These are phyloP conservation scores for Ganoderma boninense DNA, from an alignment of 1,284 basidiomycete species.

Conservation along the genomic window DNA sequence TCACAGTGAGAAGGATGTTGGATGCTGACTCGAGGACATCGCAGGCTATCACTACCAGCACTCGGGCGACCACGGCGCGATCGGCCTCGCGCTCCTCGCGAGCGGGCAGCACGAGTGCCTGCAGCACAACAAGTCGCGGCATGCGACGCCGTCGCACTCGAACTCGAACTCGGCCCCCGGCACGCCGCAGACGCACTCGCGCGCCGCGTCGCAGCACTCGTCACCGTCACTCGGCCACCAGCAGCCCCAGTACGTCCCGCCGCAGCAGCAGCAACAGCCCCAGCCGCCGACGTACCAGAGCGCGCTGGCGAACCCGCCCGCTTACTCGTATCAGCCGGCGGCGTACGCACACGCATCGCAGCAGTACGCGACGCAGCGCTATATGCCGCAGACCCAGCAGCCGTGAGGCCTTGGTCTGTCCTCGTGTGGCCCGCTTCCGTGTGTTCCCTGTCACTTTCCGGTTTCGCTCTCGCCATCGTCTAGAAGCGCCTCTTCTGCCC, in stretches of 20 bases:
- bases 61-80: slow-evolving; percentile 92
- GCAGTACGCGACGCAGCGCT: slow-evolving; percentile 25
- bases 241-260: slow-evolving; percentile 13
- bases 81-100: slow-evolving; percentile 85
- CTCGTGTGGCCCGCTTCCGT: neutral
- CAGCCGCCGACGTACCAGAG: slow-evolving; percentile 50
- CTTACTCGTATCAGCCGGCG: slow-evolving; percentile 33
- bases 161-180: slow-evolving; percentile 18
- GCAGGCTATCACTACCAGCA: slow-evolving; percentile 94
- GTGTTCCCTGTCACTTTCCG: slow-evolving; percentile 8
- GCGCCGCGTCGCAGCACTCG: slow-evolving; percentile 34
- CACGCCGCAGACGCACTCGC: slow-evolving; percentile 13
- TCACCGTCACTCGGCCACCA: slow-evolving; percentile 28
- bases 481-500: slow-evolving; percentile 11
- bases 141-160: slow-evolving; percentile 39
- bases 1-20: neutral
- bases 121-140: slow-evolving; percentile 41
- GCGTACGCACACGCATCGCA: slow-evolving; percentile 14
- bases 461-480: slow-evolving; percentile 9
- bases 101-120: slow-evolving; percentile 82
- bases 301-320: slow-evolving; percentile 59
- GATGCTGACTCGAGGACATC: neutral
- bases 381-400: neutral
- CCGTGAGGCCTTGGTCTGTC: neutral
- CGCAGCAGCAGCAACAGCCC: slow-evolving; percentile 18